Evolutionary conservation across 176 grass and related monocot species (phyloP).

Genomic region (Saccharum spontaneum): DNA sequence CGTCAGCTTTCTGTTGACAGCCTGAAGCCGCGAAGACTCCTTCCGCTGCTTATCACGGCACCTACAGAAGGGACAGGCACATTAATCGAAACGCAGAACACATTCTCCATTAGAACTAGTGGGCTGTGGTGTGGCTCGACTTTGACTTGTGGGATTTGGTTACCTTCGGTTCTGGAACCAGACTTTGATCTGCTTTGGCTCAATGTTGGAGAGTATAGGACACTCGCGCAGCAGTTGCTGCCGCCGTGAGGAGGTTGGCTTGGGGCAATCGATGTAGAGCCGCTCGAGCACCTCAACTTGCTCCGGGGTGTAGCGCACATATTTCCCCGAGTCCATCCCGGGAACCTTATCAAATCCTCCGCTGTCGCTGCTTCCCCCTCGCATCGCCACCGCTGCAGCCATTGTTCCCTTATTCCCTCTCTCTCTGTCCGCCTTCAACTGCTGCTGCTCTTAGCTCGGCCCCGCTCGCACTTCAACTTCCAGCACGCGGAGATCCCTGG

Average conservation of each 20-base stretch:
- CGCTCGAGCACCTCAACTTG: slow-evolving; percentile 91
- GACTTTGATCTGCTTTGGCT: slow-evolving; percentile 97
- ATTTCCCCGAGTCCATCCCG: slow-evolving; percentile 72
- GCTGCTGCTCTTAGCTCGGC: slow-evolving; percentile 19
- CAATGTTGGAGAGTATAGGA: slow-evolving; percentile 78
- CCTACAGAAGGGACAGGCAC: slow-evolving; percentile 34
- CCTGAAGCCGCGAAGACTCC: slow-evolving; percentile 80
- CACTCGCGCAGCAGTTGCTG: slow-evolving; percentile 94
- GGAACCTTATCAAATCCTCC: slow-evolving; percentile 49
- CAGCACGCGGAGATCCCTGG: slow-evolving; percentile 8
- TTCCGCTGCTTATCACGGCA: slow-evolving; percentile 96
- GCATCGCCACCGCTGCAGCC: slow-evolving; percentile 68
- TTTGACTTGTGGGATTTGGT: not conserved
- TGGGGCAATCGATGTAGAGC: slow-evolving; percentile 84
- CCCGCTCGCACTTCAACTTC: not conserved
- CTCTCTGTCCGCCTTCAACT: not conserved
- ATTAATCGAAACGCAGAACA: not conserved
- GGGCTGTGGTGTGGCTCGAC: not conserved
- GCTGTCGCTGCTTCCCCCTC: slow-evolving; percentile 55
- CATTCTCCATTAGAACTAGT: not conserved
- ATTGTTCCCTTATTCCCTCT: slow-evolving; percentile 27
- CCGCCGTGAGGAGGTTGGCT: slow-evolving; percentile 76
- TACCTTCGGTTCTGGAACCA: slow-evolving; percentile 99
- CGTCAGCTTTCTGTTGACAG: slow-evolving; percentile 85
- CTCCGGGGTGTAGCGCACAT: slow-evolving; percentile 92